Evolutionary conservation across 1,139 yeast species (phyloP).

Genomic region (Saccharomyces hybrid): DNA sequence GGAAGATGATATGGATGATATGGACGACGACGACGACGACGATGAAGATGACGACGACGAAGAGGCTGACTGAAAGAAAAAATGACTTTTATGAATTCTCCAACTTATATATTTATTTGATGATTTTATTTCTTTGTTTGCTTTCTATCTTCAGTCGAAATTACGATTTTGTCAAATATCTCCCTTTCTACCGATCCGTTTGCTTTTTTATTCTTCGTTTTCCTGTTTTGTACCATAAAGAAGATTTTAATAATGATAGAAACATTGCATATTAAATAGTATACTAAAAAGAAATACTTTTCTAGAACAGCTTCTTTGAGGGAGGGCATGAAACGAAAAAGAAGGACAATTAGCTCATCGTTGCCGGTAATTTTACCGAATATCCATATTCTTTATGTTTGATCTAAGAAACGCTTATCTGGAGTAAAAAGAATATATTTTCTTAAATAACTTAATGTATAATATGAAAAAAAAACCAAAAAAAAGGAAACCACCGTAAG

Average conservation of each 20-base stretch:
- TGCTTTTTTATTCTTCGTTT: neutral
- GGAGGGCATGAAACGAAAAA: neutral
- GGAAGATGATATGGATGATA: conserved; percentile 68
- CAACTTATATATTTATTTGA: neutral
- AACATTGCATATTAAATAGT: neutral
- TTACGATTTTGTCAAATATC: neutral
- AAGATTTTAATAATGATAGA: neutral
- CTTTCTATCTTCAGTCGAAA: neutral
- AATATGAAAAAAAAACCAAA: neutral
- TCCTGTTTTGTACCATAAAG: neutral
- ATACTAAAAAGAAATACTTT: neutral
- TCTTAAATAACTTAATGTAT: neutral
- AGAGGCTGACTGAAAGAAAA: conserved; percentile 2
- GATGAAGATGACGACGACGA: conserved; percentile 37
- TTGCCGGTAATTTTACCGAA: neutral
- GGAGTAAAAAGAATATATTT: neutral
- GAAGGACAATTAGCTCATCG: neutral
- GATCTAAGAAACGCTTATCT: neutral
- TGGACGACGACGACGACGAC: conserved; percentile 60
- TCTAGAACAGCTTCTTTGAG: neutral
- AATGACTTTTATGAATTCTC: neutral
- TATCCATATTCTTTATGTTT: neutral
- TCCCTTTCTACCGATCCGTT: neutral
- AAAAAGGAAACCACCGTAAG: neutral
- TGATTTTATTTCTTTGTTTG: neutral